Evolutionary conservation across 768 basidiomycete species (phyloP).

Genomic region (Hericium coralloides): DNA sequence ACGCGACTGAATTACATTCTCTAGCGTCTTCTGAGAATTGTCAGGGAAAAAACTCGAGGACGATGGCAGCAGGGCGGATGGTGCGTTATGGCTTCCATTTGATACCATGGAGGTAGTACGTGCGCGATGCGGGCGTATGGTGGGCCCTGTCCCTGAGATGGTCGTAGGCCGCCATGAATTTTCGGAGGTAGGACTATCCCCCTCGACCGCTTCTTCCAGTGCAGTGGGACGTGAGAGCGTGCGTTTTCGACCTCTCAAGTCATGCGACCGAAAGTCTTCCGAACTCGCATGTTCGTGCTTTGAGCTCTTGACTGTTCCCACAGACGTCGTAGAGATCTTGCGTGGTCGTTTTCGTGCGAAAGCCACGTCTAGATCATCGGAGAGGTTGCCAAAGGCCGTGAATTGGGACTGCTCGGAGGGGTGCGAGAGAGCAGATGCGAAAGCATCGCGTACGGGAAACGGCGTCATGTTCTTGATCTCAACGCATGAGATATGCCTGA

Average conservation of each 20-base stretch:
- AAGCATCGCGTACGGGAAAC: slow-evolving; percentile 70
- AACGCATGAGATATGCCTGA: slow-evolving; percentile 64
- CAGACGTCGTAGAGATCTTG: slow-evolving; percentile 52
- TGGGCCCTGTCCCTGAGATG: slow-evolving; percentile 2
- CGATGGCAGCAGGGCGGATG: slow-evolving; percentile 3
- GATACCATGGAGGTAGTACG: slow-evolving; percentile 7
- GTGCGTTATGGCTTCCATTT: slow-evolving; percentile 2
- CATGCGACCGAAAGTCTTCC: slow-evolving; percentile 25
- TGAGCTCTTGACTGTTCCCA: slow-evolving; percentile 36
- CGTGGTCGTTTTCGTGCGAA: slow-evolving; percentile 50
- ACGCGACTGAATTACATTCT: slow-evolving; percentile 62
- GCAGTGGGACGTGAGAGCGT: slow-evolving; percentile 18
- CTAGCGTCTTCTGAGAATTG: slow-evolving; percentile 59
- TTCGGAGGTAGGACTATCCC: neutral
- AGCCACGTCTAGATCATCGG: slow-evolving; percentile 65
- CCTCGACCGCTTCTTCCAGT: slow-evolving; percentile 16
- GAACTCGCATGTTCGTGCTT: slow-evolving; percentile 32
- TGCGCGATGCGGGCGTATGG: slow-evolving; percentile 1
- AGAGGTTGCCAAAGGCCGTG: slow-evolving; percentile 43
- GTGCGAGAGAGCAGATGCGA: slow-evolving; percentile 65
- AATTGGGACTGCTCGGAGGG: slow-evolving; percentile 57
- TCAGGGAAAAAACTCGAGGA: slow-evolving; percentile 36
- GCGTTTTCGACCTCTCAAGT: slow-evolving; percentile 32
- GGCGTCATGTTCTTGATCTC: slow-evolving; percentile 80
- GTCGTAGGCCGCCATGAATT: slow-evolving; percentile 5